A percentile compares a stretch with the other conserved stretches of the same genome.
Evolutionary conservation across 768 basidiomycete genomes (phyloP).

Genomic region (Boletales sp.): DNA sequence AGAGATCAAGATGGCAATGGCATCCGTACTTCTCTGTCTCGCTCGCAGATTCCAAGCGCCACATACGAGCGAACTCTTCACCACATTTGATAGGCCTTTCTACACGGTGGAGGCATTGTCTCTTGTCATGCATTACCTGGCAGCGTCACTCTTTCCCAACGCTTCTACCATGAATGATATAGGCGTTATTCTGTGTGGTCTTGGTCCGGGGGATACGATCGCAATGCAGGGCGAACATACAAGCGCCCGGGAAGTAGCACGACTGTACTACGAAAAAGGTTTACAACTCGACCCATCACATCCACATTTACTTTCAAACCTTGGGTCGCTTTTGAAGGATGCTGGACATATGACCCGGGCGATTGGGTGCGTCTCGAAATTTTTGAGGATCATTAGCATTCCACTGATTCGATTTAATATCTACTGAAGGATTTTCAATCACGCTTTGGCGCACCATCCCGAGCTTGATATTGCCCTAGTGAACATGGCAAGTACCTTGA

Average conservation of each 20-base stretch:
- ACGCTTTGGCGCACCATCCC: constrained; percentile 39
- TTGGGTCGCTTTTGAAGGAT: constrained; percentile 50
- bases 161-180: constrained; percentile 49
- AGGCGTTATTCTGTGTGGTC: constrained; percentile 43
- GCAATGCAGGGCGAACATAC: constrained; percentile 18
- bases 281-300: constrained; percentile 42
- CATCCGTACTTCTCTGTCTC: constrained; percentile 41
- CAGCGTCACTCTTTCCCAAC: constrained; percentile 41
- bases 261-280: constrained; percentile 43
- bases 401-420: constrained; percentile 1
- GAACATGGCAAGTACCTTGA: constrained; percentile 49
- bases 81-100: constrained; percentile 24
- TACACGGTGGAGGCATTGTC: constrained; percentile 35
- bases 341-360: constrained; percentile 40
- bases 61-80: constrained; percentile 22
- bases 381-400: not conserved
- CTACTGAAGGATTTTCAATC: constrained; percentile 35
- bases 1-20: constrained; percentile 32
- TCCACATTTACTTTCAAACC: constrained; percentile 48
- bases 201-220: constrained; percentile 22
- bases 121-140: constrained; percentile 47
- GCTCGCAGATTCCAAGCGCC: constrained; percentile 42
- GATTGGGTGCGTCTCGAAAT: constrained; percentile 32
- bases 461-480: constrained; percentile 50
- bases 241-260: constrained; percentile 36